These are phyloP conservation scores for Lunularia cruciata DNA, from an alignment of 225 moss, liverwort and hornwort genomes.

Conservation along the genomic window DNA sequence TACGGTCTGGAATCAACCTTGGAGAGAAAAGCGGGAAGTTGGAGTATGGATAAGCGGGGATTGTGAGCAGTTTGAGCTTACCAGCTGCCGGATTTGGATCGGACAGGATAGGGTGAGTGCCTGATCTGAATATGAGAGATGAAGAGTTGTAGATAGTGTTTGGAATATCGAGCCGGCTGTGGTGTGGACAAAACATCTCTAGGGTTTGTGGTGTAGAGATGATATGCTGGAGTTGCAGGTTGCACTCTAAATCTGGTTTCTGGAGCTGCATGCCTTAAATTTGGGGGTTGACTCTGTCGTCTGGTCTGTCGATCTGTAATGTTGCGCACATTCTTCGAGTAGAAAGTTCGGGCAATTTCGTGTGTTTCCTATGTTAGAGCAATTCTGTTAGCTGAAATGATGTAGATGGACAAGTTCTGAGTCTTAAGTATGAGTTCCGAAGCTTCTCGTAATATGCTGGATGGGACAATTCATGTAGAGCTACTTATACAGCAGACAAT, in stretches of 20 bases:
- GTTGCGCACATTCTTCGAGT: background rate
- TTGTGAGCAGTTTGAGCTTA: background rate
- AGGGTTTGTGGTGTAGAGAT: background rate
- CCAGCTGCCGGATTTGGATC: constrained; percentile 3
- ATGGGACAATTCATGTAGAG: too few relatives aligned
- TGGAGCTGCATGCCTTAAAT: background rate
- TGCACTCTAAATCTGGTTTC: background rate
- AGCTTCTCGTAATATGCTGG: too few relatives aligned
- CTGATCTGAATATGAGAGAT: background rate
- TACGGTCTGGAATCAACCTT: background rate
- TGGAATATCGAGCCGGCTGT: background rate
- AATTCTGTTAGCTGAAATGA: background rate
- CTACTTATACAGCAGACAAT: too few relatives aligned
- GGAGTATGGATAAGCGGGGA: constrained; percentile 4
- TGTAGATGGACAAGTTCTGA: too few relatives aligned
- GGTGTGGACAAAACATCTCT: background rate
- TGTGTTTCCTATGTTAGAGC: background rate
- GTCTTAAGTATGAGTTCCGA: too few relatives aligned
- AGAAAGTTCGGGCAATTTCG: background rate
- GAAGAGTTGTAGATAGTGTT: background rate
- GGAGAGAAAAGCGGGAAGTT: background rate
- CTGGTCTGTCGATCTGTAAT: background rate
- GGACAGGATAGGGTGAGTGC: constrained; percentile 11
- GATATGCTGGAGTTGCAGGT: background rate
- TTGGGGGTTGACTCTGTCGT: background rate